Conservation (phyloP, 306 rosid species). For the Purshia tridentata region DNA sequence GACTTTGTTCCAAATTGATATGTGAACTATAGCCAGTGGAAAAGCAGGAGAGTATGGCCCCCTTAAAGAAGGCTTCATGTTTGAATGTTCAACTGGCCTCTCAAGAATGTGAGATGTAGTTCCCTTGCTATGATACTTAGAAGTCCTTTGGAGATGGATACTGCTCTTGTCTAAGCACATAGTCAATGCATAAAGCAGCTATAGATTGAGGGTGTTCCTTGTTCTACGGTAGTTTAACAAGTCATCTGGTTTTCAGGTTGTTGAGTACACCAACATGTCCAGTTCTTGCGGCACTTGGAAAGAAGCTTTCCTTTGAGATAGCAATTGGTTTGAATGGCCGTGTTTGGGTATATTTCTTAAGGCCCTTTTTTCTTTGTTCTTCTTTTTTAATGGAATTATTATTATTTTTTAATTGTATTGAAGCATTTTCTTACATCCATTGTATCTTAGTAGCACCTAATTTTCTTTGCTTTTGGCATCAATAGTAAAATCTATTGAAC, state of each 20-base stretch:
- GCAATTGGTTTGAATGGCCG: constrained; percentile 90
- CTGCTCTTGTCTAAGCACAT: background rate
- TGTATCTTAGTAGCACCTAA: background rate
- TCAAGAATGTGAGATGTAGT: constrained; percentile 67
- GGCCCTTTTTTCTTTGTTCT: background rate
- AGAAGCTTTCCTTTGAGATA: constrained; percentile 83
- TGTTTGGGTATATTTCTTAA: constrained; percentile 65
- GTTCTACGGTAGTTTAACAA: background rate
- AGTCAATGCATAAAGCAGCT: background rate
- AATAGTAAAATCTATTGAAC: background rate
- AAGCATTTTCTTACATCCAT: background rate
- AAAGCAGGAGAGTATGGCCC: constrained; percentile 79
- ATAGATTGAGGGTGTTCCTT: constrained; percentile 4
- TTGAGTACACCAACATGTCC: constrained; percentile 81
- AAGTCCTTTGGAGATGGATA: background rate
- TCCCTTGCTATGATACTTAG: background rate
- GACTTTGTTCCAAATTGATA: constrained; percentile 18
- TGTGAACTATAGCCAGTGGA: constrained; percentile 53
- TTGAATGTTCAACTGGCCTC: constrained; percentile 81
- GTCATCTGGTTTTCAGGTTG: constrained; percentile 45
- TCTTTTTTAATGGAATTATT: background rate
- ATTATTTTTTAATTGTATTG: background rate
- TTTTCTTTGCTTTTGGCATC: background rate
- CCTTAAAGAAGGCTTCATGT: constrained; percentile 81
- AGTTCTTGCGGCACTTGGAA: constrained; percentile 77